Conservation (phyloP, 106 monocot species). For the Dendrobium huoshanense region DNA sequence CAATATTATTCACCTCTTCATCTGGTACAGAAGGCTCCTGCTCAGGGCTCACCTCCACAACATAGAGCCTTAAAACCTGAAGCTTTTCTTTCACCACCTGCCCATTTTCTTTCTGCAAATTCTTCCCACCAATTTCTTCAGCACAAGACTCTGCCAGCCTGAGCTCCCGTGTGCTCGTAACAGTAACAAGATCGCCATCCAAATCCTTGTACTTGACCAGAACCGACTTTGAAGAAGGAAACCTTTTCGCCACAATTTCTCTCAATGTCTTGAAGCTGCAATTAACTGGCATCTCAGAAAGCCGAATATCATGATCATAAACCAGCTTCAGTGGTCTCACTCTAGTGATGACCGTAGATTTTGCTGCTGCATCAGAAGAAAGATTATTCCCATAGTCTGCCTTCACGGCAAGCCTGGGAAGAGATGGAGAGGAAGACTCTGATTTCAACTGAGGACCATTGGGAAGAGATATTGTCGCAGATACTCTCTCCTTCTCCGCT, state of each 20-base stretch:
- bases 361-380: not conserved
- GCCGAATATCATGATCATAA: constrained; percentile 91
- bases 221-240: constrained; percentile 70
- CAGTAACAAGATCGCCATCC: constrained; percentile 86
- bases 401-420: not conserved
- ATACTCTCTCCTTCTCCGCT: not conserved
- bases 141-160: constrained; percentile 54
- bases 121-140: constrained; percentile 17
- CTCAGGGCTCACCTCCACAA: constrained; percentile 78
- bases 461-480: not conserved
- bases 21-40: constrained; percentile 59
- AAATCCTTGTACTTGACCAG: constrained; percentile 79
- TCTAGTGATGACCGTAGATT: not conserved
- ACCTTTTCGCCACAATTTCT: constrained; percentile 67
- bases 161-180: constrained; percentile 71
- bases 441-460: not conserved
- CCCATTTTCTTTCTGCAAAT: constrained; percentile 10
- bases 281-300: constrained; percentile 64
- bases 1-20: constrained; percentile 27
- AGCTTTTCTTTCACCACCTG: constrained; percentile 13
- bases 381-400: not conserved
- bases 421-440: not conserved
- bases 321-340: constrained; percentile 84
- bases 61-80: constrained; percentile 53
- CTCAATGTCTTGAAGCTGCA: constrained; percentile 64